Base-by-base conservation (phyloP, 768 basidiomycete genomes). In the Podaxis sp. region DNA sequence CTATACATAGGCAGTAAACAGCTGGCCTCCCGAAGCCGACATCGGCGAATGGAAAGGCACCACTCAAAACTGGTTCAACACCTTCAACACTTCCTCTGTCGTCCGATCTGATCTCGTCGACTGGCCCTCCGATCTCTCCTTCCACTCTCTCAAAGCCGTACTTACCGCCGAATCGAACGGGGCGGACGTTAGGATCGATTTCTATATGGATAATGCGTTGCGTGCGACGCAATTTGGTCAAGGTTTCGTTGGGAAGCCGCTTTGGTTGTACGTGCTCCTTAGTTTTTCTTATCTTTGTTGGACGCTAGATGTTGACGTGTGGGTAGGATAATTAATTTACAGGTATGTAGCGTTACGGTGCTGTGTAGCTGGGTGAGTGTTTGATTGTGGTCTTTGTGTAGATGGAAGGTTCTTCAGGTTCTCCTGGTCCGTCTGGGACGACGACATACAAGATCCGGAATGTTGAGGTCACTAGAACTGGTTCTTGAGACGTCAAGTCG, bases 31-130 rank as follows among this genome's bases (percentile, higher is more conserved):
- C 2, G 78, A 79, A 64, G 62, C 69, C 5, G 77, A 78, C 61
- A 75, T 79, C 32, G 77, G 76, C 7, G 78, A 79, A 68, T 79
- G 78, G 78, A 79, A 79, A 67, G 77, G 78, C 32, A 78, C 77
- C 7, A 67, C 68, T 28, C 67, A 77, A 61, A 79, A 75, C 62
- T 79, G 78, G 78, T 77, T 66, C 63, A 73, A 79, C 63, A 79
- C 77, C 1, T 79, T 79, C 68, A 79, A 78, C 64, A 79, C 77
- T 2, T 78, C 78, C 5, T 74, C 74, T 7, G 64, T 74, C 47
- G 78, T 79, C 35, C 68, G 70, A 44, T 76, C 76, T 46, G 70
- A 73, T 58, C 69, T 77, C 55, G 74, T 78, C 47, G 56, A 64
- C 53, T 79, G 78, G 78, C 78, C 78, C 4, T 65, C 71, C 21